Evolutionary conservation across 345 rosid genomes (phyloP).

Genomic region (Odontarrhena argentea): DNA sequence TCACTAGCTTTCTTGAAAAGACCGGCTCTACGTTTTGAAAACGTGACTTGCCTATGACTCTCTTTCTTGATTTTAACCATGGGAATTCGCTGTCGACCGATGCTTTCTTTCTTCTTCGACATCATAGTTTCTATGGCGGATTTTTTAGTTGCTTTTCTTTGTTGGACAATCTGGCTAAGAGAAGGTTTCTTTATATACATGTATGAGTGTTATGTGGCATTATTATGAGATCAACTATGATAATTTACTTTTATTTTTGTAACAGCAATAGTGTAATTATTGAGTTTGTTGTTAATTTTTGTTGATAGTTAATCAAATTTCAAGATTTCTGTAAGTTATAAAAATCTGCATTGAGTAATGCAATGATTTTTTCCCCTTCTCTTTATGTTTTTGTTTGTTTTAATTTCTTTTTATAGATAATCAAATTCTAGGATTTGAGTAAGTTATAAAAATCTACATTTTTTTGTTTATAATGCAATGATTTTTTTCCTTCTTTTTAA

Average conservation of each 20-base stretch:
- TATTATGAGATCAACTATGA: slow-evolving; percentile 27
- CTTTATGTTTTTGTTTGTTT: neutral
- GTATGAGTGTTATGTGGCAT: neutral
- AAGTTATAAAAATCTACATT: slow-evolving; percentile 12
- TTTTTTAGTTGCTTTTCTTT: slow-evolving; percentile 22
- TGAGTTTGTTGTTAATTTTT: slow-evolving; percentile 5
- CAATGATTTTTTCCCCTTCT: neutral
- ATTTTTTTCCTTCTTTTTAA: neutral
- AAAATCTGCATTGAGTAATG: neutral
- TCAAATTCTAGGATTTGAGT: neutral
- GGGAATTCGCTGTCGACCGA: slow-evolving; percentile 31
- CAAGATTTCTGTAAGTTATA: slow-evolving; percentile 29
- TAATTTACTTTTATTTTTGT: slow-evolving; percentile 30
- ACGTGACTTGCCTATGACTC: slow-evolving; percentile 33
- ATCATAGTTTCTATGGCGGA: neutral
- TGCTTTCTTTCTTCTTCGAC: slow-evolving; percentile 34
- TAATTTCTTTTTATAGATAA: slow-evolving; percentile 9
- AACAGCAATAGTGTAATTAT: slow-evolving; percentile 27
- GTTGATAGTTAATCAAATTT: slow-evolving; percentile 11
- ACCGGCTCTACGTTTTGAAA: slow-evolving; percentile 32
- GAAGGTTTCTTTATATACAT: slow-evolving; percentile 18
- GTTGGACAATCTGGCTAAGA: slow-evolving; percentile 12
- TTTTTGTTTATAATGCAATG: slow-evolving; percentile 2
- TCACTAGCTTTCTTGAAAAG: slow-evolving; percentile 38
- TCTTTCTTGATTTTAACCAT: slow-evolving; percentile 34